These are phyloP conservation scores for Draba incana DNA, from an alignment of 345 rosid genomes.

Conservation along the genomic window DNA sequence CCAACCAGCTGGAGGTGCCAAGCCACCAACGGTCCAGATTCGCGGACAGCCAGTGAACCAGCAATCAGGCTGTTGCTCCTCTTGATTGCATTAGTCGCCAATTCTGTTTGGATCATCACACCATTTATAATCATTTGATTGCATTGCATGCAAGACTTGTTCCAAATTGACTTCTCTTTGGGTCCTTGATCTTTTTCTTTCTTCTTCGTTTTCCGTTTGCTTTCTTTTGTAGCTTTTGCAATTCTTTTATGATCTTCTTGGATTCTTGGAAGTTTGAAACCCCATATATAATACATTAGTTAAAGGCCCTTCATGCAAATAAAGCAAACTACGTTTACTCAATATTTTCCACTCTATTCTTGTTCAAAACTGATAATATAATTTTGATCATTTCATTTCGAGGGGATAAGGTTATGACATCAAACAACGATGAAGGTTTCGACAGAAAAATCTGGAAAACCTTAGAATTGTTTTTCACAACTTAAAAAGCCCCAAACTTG, in stretches of 20 bases:
- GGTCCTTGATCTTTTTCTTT: not conserved
- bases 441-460: not conserved
- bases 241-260: conserved; percentile 24
- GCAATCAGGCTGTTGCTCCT: conserved; percentile 74
- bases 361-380: too few species aligned
- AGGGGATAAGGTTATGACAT: too few species aligned
- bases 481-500: not conserved
- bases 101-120: conserved; percentile 20
- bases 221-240: conserved; percentile 14
- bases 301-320: conserved; percentile 1
- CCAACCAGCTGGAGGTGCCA: conserved; percentile 66
- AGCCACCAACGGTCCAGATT: conserved; percentile 73
- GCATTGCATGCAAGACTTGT: conserved; percentile 33
- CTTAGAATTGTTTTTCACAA: conserved; percentile 9
- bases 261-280: conserved; percentile 1
- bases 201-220: not conserved
- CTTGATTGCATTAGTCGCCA: conserved; percentile 44
- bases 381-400: too few species aligned
- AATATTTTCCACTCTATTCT: not conserved
- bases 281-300: not conserved
- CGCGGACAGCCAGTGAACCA: conserved; percentile 83
- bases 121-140: conserved; percentile 32
- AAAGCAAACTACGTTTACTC: not conserved
- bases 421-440: too few species aligned
- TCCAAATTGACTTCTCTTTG: conserved; percentile 27